Conservation (phyloP, 2,329 filamentous ascomycete species). For the Phyllosticta citribraziliensis region DNA sequence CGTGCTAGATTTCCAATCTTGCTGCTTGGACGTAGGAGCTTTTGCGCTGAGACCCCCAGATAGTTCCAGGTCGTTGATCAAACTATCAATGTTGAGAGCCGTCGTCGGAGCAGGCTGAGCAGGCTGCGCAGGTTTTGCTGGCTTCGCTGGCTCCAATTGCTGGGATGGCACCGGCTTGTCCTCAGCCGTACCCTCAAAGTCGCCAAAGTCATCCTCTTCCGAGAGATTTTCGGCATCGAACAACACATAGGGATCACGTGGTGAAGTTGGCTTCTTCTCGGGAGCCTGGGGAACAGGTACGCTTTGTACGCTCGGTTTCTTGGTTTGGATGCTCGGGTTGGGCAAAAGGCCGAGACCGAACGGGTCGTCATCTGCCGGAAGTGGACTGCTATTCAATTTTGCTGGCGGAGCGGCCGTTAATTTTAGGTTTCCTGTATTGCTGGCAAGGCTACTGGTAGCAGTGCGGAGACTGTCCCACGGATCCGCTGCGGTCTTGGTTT, state of each 20-base stretch:
- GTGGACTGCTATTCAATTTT: not conserved
- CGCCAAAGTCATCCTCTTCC: conserved; percentile 28
- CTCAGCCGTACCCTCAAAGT: conserved; percentile 19
- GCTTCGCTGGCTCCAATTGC: conserved; percentile 2
- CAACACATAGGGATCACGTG: conserved; percentile 27
- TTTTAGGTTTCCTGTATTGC: not conserved
- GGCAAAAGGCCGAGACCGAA: conserved; percentile 8
- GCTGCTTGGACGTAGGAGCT: conserved; percentile 3
- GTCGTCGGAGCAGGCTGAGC: not conserved
- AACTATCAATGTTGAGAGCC: conserved; percentile 3
- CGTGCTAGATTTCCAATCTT: conserved; percentile 7
- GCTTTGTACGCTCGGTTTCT: not conserved
- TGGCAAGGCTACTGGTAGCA: not conserved
- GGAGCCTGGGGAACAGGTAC: not conserved
- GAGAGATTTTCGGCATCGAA: conserved; percentile 30
- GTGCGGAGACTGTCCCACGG: conserved; percentile 9
- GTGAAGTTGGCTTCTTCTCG: conserved; percentile 1
- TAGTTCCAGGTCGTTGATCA: conserved; percentile 4
- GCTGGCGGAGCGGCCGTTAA: not conserved
- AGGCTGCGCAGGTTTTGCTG: conserved; percentile 15
- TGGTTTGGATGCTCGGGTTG: not conserved
- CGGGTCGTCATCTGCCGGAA: conserved; percentile 1
- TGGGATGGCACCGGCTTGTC: conserved; percentile 5
- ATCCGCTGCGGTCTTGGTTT: conserved; percentile 4
- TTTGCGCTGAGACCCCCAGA: conserved; percentile 1